Percentiles rank a stretch among this genome's conserved stretches.
These are phyloP conservation scores for Cryphonectria nitschkei DNA, from an alignment of 2,329 filamentous ascomycete species.

Conservation along the genomic window DNA sequence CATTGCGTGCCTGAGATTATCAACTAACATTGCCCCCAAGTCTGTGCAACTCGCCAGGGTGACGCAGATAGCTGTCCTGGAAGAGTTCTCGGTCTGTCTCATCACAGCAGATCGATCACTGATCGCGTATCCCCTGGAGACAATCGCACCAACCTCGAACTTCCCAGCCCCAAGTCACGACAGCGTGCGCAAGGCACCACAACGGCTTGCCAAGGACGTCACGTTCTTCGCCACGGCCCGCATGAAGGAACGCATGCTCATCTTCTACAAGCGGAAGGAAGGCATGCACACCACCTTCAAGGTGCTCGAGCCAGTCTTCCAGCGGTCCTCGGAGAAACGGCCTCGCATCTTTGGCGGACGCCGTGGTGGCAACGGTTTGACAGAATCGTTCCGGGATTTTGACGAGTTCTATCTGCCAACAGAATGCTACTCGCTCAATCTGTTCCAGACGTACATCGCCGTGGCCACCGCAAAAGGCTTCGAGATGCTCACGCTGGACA, in stretches of 20 bases:
- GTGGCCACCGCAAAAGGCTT: slow-evolving; percentile 91
- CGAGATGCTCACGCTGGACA: slow-evolving; percentile 94
- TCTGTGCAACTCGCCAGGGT: slow-evolving; percentile 77
- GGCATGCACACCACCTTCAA: slow-evolving; percentile 93
- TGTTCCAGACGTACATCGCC: slow-evolving; percentile 93
- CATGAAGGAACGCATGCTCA: slow-evolving; percentile 94
- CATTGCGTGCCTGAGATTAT: not conserved
- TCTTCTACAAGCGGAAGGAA: slow-evolving; percentile 98
- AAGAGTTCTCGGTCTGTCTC: slow-evolving; percentile 92
- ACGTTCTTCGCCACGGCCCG: slow-evolving; percentile 94
- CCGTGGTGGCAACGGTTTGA: slow-evolving; percentile 66
- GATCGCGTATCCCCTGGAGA: slow-evolving; percentile 91
- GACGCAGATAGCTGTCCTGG: slow-evolving; percentile 90
- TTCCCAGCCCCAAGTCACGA: slow-evolving; percentile 68
- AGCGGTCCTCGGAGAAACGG: slow-evolving; percentile 86
- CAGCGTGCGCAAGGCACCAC: slow-evolving; percentile 81
- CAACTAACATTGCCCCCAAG: slow-evolving; percentile 47
- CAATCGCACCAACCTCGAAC: slow-evolving; percentile 68
- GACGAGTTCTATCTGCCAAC: slow-evolving; percentile 98
- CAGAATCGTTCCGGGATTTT: slow-evolving; percentile 96
- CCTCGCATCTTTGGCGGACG: slow-evolving; percentile 67
- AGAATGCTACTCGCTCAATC: slow-evolving; percentile 92
- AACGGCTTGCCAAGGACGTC: slow-evolving; percentile 90
- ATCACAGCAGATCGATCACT: slow-evolving; percentile 89
- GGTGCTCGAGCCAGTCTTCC: slow-evolving; percentile 92